These are phyloP conservation scores for Cordyceps javanica DNA, from an alignment of 2,329 filamentous ascomycete species.

Conservation along the genomic window DNA sequence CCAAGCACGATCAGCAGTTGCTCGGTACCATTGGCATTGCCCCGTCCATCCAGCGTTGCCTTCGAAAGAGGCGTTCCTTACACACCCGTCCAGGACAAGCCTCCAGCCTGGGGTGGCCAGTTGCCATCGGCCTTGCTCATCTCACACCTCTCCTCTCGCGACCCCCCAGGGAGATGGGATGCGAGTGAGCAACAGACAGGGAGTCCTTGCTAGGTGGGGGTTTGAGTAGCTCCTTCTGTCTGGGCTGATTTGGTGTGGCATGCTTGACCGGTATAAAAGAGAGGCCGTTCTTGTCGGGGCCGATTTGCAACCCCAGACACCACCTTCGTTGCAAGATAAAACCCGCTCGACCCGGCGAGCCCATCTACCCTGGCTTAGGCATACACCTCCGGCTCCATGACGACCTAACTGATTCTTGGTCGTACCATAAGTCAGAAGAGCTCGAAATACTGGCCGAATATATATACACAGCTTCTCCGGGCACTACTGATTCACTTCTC, in stretches of 20 bases:
- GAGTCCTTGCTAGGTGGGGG: slow-evolving; percentile 6
- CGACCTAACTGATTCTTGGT: neutral
- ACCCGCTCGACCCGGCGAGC: neutral
- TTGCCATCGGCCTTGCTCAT: slow-evolving; percentile 6
- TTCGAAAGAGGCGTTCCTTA: slow-evolving; percentile 9
- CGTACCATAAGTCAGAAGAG: neutral
- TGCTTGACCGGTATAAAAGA: neutral
- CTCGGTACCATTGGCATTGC: neutral
- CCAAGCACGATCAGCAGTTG: neutral
- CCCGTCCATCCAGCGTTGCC: neutral
- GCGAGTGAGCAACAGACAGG: neutral
- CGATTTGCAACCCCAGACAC: slow-evolving; percentile 1
- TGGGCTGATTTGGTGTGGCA: neutral
- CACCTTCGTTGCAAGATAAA: neutral
- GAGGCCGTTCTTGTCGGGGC: neutral
- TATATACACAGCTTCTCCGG: slow-evolving; percentile 4
- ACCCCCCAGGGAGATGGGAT: neutral
- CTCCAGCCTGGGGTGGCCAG: neutral
- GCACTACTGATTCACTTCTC: neutral
- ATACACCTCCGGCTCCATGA: slow-evolving; percentile 4
- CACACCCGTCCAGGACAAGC: neutral
- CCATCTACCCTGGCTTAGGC: neutral
- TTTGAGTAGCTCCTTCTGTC: neutral
- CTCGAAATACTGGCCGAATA: neutral
- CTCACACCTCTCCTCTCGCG: neutral